Evolutionary conservation across 192 early-diverging fungal genomes (phyloP), one percentile per base, ranked within the genome.

Genomic region (Physocladia obscura): DNA sequence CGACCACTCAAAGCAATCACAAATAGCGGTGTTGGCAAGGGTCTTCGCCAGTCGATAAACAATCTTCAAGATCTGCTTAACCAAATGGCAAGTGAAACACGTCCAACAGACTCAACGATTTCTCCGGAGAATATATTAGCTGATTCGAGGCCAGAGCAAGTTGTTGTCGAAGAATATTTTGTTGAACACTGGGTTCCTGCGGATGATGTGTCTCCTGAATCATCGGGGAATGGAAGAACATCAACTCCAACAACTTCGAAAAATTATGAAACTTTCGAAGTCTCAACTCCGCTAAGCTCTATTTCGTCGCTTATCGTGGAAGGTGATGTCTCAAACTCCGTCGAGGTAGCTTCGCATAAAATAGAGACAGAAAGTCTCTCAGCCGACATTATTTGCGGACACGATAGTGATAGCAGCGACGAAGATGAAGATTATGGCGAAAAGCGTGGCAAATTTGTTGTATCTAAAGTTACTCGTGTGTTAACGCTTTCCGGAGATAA

Each of bases 81-180:
- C 5, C 4, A 51, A 32, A 51, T 51, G 49, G 48, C n/a, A 51
- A 19, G n/a, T n/a, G n/a, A n/a, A n/a, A n/a, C n/a, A n/a, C n/a
- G n/a, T n/a, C n/a, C 52, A 1, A 29, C 22, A n/a, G 22, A 55
- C 52, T 22, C 26, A 17, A n/a, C 21, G n/a, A n/a, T n/a, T n/a
- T n/a, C n/a, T n/a, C n/a, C n/a, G n/a, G n/a, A n/a, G n/a, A n/a
- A n/a, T n/a, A n/a, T n/a, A n/a, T n/a, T n/a, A n/a, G n/a, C n/a
- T n/a, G n/a, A n/a, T n/a, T n/a, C n/a, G n/a, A 4, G 8, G 8
- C 50, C 6, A 6, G 8, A 5, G 5, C 49, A 64, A 34, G 13
- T 65, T 51, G 49, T 65, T 8, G 32, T 65, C n/a, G 62, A 65
- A 51, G 62, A 65, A 49, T 65, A 65, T 34, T 65, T 51, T 36